Base-by-base conservation (phyloP, 2,329 filamentous ascomycete genomes). In the Aureobasidium sp. region DNA sequence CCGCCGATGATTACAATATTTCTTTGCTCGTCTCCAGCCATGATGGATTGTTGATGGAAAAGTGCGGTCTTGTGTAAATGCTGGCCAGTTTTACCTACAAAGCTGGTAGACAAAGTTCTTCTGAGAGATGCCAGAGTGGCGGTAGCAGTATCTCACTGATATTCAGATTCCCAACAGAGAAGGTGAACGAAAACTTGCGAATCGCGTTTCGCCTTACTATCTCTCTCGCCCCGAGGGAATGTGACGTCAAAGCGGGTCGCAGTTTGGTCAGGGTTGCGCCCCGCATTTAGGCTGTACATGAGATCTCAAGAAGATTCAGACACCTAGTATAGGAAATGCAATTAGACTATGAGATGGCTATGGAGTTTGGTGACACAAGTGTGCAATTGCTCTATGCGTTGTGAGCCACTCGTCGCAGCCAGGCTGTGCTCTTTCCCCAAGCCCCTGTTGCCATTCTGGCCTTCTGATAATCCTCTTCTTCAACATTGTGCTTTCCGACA, bases 401-500 rank as follows among this genome's bases (percentile, higher is more conserved):
- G 38, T 64, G 64, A 36, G 36, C 51, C 8, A 48, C 47, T 48
- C 48, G 64, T 20, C 25, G 33, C 27, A 58, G 23, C 58, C 53
- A 54, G 23, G n/a, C 33, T 27, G 61, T 66, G 15, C 45, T 45
- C 56, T 68, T 67, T 3, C 61, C 53, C 59, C 53, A 64, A 29
- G 38, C 58, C 13, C 58, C 64, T 60, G 56, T 54, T 48, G 18
- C 43, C 65, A 69, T 62, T 69, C 66, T 67, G 13, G 54, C 69
- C 45, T 45, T 69, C 29, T 67, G 70, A 50, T 76, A 76, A 42
- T 79, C 77, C 80, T 95, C 94, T 76, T 97, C 93, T 70, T 90
- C 84, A 9, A 95, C 87, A 76, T 94, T 90, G 76, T 97, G 92
- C 77, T 90, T 87, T 1, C 91, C 90, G 0, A 97, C 94, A 74